These are phyloP conservation scores for Pholiota adiposa DNA, from an alignment of 1,284 basidiomycete species.

Conservation along the genomic window DNA sequence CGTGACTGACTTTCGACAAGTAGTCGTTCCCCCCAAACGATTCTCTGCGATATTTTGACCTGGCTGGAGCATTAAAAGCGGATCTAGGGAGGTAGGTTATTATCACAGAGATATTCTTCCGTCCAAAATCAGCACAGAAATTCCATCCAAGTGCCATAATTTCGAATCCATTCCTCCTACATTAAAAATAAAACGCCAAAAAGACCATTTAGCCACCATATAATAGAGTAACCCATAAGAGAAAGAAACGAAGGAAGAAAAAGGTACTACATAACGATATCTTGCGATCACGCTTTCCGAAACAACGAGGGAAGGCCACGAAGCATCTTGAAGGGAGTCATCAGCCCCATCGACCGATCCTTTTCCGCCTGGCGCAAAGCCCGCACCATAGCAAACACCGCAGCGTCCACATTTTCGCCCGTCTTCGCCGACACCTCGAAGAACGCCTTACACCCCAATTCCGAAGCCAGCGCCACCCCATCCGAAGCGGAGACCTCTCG, in stretches of 20 bases:
- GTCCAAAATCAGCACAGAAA: too few species aligned
- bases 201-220: too few species aligned
- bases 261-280: neutral
- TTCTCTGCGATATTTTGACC: too few species aligned
- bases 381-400: constrained; percentile 19
- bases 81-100: too few species aligned
- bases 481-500: constrained; percentile 27
- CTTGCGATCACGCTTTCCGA: neutral
- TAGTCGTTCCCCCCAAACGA: too few species aligned
- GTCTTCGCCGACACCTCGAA: constrained; percentile 30
- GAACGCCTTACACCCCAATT: constrained; percentile 28
- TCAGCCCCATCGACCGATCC: constrained; percentile 12
- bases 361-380: constrained; percentile 13
- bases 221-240: too few species aligned
- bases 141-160: too few species aligned
- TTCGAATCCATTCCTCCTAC: too few species aligned
- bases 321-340: constrained; percentile 10
- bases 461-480: constrained; percentile 26
- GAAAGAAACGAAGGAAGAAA: neutral
- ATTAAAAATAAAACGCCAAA: too few species aligned
- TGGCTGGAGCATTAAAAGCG: too few species aligned
- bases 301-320: neutral
- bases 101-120: too few species aligned
- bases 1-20: too few species aligned
- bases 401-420: constrained; percentile 26